These are phyloP conservation scores for Nasturtium officinale DNA, from an alignment of 345 rosid genomes.

Conservation along the genomic window DNA sequence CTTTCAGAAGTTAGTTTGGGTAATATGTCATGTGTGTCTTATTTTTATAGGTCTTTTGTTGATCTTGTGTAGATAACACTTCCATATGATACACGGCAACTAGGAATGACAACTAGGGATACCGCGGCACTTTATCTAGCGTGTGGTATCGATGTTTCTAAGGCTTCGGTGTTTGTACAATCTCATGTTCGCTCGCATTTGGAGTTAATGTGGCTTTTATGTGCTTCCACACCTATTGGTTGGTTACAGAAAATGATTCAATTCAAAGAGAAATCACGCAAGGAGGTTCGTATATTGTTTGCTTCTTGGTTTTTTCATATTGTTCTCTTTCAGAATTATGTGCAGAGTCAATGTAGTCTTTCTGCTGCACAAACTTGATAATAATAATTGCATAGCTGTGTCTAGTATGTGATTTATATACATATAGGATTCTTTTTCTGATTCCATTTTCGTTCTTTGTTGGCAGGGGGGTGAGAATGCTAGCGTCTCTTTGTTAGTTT, in stretches of 20 bases:
- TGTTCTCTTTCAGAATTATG: too few species aligned
- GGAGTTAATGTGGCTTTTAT: conserved; percentile 81
- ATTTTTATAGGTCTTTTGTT: background rate
- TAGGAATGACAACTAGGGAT: conserved; percentile 73
- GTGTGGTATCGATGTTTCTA: conserved; percentile 80
- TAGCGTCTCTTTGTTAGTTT: conserved; percentile 74
- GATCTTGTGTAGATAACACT: conserved; percentile 59
- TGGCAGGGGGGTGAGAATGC: conserved; percentile 88
- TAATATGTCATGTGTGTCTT: too few species aligned
- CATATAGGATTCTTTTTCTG: conserved; percentile 16
- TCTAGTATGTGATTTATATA: background rate
- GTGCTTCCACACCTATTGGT: conserved; percentile 85
- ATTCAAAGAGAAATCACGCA: conserved; percentile 92
- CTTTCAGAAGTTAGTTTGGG: background rate
- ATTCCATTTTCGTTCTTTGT: conserved; percentile 5
- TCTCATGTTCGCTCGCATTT: conserved; percentile 82
- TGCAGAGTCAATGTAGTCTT: background rate
- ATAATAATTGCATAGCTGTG: background rate
- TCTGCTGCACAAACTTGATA: background rate
- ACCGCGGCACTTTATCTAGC: conserved; percentile 93
- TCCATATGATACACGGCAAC: conserved; percentile 69
- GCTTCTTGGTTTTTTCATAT: too few species aligned
- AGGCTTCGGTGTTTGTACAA: conserved; percentile 95
- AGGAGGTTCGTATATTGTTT: conserved; percentile 60
- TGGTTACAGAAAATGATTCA: conserved; percentile 90